These are phyloP conservation scores for Trichophyton mentagrophytes DNA, from an alignment of 2,329 filamentous ascomycete species.

Conservation along the genomic window DNA sequence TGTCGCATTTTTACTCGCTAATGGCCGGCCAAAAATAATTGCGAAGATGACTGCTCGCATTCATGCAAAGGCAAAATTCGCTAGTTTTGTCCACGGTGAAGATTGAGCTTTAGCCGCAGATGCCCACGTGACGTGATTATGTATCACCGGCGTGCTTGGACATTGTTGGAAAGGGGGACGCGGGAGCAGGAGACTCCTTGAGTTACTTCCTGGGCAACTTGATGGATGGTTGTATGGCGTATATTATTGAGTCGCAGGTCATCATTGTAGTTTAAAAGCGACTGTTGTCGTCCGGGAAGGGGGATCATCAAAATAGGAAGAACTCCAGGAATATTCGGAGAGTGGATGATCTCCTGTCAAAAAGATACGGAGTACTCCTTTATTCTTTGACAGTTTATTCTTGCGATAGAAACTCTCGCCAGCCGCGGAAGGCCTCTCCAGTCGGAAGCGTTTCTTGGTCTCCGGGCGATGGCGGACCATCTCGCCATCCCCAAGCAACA, in stretches of 20 bases:
- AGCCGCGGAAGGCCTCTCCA: constrained; percentile 22
- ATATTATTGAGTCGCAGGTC: too few species aligned
- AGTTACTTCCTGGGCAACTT: background rate
- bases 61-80: background rate
- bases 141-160: too few species aligned
- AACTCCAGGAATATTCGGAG: background rate
- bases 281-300: too few species aligned
- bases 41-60: background rate
- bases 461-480: constrained; percentile 17
- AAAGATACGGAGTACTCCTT: background rate
- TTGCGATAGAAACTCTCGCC: constrained; percentile 25
- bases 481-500: constrained; percentile 75
- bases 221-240: background rate
- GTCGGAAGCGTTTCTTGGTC: constrained; percentile 25
- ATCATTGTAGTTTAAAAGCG: too few species aligned
- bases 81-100: background rate
- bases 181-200: background rate
- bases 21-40: background rate
- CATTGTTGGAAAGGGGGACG: background rate
- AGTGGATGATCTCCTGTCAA: background rate
- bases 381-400: background rate
- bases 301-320: too few species aligned
- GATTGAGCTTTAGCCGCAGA: background rate
- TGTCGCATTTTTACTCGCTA: background rate
- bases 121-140: background rate